Evolutionary conservation across 2,329 filamentous ascomycete genomes (phyloP), one percentile per base, ranked within the genome.

Genomic region (Aspergillus floridensis): DNA sequence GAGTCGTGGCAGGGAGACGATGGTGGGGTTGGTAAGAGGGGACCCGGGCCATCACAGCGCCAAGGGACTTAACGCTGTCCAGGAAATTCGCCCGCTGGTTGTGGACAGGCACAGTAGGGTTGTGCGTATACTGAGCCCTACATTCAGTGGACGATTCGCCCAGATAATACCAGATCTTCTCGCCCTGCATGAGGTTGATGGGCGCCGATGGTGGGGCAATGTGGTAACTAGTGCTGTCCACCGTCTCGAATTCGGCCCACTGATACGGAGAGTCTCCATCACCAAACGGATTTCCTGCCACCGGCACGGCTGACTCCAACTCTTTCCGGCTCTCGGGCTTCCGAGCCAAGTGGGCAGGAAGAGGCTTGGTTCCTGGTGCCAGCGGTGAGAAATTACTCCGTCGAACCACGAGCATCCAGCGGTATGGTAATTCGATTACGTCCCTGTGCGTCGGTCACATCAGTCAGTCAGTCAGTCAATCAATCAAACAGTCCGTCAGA

Each of bases 131-230:
- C 73, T 96, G 92, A 26, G 92, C 88, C 74, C 88, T 92, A 56
- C 92, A 90, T 70, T 98, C 93, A 6, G 93, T 97, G 22, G 93
- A 98, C 21, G 84, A 85, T 72, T 86, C 86, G 32, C 91, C 91
- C 61, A 99, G 82, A 73, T 97, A 98, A 77, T 92, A 85, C 91
- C 93, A 98, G 19, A 96, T 75, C 71, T 91, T 88, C 62, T 93
- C 85, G 16, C 87, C 82, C 72, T 89, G 90, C 61, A 77, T 77
- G 8, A 96, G 75, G 69, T 96, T 86, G 59, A 96, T 80, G 75
- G 88, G 90, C 70, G 81, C 82, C 73, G 90, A 86, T 54, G 79
- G 80, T 56, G 79, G 80, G 63, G 80, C 80, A 67, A 88, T 89
- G 62, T 71, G 69, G 38, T 81, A 78, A 24, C 84, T 81, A 66